Evolutionary conservation across 805 yeast species (phyloP).

Genomic region (Hanseniaspora mollemarum): DNA sequence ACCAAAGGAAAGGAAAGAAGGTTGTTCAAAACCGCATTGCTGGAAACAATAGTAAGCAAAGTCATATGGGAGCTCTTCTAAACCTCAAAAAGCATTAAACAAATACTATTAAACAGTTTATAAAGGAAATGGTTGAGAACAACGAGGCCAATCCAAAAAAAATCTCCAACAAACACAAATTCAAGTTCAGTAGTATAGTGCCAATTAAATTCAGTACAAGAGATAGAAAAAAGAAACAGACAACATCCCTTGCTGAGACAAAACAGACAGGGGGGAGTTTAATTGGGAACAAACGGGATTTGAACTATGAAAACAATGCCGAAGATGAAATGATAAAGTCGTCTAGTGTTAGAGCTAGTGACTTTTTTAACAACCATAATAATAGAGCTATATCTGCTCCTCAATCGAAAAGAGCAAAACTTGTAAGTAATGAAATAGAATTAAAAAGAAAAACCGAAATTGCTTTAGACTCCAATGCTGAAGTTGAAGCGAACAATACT

Average conservation of each 20-base stretch:
- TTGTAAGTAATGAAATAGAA: background rate
- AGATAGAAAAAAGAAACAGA: background rate
- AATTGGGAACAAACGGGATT: background rate
- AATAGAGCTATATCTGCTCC: background rate
- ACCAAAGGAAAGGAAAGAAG: no score
- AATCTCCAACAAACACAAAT: background rate
- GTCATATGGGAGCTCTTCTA: no score
- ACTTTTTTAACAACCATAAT: no score
- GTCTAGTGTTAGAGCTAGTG: background rate
- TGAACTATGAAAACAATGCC: background rate
- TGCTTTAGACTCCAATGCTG: no score
- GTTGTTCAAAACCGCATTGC: no score
- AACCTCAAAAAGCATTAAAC: background rate
- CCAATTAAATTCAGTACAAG: slow-evolving; percentile 3
- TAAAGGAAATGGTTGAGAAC: background rate
- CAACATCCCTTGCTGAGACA: no score
- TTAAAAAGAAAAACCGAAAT: background rate
- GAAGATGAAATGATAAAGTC: background rate
- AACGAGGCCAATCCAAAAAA: background rate
- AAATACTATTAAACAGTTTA: background rate
- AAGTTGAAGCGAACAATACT: no score
- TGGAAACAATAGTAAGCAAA: no score
- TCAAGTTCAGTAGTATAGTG: slow-evolving; percentile 1
- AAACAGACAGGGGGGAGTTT: background rate
- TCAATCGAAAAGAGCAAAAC: background rate